These are phyloP conservation scores for Sclerotinia glacialis DNA, from an alignment of 2,329 filamentous ascomycete genomes.

Conservation along the genomic window DNA sequence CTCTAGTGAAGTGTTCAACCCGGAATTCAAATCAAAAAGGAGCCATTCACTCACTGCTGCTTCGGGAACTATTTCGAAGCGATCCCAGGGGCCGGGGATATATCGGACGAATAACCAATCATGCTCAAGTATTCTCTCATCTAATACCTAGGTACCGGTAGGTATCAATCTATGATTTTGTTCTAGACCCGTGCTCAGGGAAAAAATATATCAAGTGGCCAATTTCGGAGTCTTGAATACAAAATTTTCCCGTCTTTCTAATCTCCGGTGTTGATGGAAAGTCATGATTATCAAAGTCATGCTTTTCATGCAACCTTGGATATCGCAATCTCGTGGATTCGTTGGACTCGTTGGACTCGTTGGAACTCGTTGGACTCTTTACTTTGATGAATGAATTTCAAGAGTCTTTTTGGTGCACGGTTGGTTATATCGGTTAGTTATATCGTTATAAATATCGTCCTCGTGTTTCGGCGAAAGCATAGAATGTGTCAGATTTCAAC, in stretches of 20 bases:
- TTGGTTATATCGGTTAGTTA: neutral
- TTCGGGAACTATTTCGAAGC: neutral
- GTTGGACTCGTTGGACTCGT: neutral
- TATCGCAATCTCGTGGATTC: neutral
- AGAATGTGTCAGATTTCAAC: conserved; percentile 9
- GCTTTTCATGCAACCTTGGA: neutral
- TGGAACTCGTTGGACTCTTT: neutral
- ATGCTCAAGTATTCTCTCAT: neutral
- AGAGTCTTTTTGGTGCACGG: neutral
- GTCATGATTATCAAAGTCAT: neutral
- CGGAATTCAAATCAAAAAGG: neutral
- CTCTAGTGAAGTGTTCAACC: neutral
- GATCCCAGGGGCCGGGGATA: neutral
- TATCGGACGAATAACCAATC: conserved; percentile 7
- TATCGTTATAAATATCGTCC: neutral
- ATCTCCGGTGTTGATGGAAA: neutral
- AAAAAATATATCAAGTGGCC: neutral
- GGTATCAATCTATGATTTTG: neutral
- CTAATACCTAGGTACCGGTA: too few species aligned
- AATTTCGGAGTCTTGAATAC: conserved; percentile 19
- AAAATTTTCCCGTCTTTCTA: neutral
- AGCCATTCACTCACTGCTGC: neutral
- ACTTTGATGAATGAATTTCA: neutral
- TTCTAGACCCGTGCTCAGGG: neutral
- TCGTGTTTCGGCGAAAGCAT: conserved; percentile 9